Evolutionary conservation across 2,329 filamentous ascomycete species (phyloP).

Genomic region (Celoporthe dispersa): DNA sequence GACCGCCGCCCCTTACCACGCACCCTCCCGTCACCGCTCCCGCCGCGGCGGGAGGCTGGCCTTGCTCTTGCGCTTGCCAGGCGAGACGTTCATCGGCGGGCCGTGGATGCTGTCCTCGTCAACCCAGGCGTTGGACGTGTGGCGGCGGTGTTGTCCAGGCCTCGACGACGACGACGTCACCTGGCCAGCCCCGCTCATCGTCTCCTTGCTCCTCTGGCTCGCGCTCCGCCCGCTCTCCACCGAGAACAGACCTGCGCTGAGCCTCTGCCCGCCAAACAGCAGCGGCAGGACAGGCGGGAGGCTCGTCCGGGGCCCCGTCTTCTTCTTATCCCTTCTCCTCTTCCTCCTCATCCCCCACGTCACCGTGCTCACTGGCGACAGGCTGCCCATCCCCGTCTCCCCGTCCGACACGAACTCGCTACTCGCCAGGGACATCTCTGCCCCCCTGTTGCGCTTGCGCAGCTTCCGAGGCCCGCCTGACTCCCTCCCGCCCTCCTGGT

Average conservation of each 20-base stretch:
- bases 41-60: conserved; percentile 37
- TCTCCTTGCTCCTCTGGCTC: conserved; percentile 2
- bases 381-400: neutral
- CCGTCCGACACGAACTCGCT: conserved; percentile 1
- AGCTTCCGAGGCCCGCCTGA: conserved; percentile 10
- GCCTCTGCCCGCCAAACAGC: conserved; percentile 29
- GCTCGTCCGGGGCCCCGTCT: neutral
- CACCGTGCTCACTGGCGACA: conserved; percentile 1
- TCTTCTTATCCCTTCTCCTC: conserved; percentile 25
- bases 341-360: conserved; percentile 15
- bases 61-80: conserved; percentile 29
- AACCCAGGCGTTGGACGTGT: conserved; percentile 47
- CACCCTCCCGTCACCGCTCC: conserved; percentile 23
- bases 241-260: conserved; percentile 18
- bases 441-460: conserved; percentile 13
- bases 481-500: neutral
- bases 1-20: conserved; percentile 17
- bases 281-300: conserved; percentile 33
- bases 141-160: conserved; percentile 33
- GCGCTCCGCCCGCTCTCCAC: neutral
- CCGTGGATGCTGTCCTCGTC: conserved; percentile 58
- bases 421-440: conserved; percentile 1
- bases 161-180: neutral
- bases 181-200: neutral
- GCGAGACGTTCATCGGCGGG: conserved; percentile 41